Evolutionary conservation across 208 protist species (phyloP).

Genomic region (Spongospora subterranea): DNA sequence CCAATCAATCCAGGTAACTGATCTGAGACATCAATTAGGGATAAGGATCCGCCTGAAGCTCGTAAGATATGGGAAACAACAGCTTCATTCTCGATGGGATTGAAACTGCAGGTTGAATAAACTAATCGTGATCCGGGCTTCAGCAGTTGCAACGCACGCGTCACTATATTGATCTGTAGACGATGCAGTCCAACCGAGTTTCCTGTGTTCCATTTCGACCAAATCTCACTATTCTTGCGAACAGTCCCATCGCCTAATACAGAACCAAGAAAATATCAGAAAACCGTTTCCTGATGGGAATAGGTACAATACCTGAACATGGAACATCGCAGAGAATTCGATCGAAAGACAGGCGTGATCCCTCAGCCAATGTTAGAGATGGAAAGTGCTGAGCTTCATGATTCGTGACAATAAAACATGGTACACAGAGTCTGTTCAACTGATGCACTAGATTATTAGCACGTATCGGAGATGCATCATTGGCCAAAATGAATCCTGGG

Average conservation of each 20-base stretch:
- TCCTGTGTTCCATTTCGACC: slow-evolving; percentile 63
- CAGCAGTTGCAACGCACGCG: slow-evolving; percentile 56
- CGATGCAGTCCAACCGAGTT: slow-evolving; percentile 59
- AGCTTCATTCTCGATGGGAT: slow-evolving; percentile 77
- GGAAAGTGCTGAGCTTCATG: slow-evolving; percentile 68
- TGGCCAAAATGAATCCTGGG: slow-evolving; percentile 62
- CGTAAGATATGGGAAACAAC: slow-evolving; percentile 72
- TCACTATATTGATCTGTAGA: slow-evolving; percentile 67
- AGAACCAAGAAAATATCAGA: slow-evolving; percentile 14
- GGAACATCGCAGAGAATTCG: slow-evolving; percentile 75
- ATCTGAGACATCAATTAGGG: slow-evolving; percentile 68
- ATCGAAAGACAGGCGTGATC: slow-evolving; percentile 61
- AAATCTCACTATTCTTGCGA: slow-evolving; percentile 73
- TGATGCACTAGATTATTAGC: slow-evolving; percentile 67
- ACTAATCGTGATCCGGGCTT: slow-evolving; percentile 69
- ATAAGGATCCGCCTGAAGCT: not conserved
- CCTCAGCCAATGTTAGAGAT: not conserved
- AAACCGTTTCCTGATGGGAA: not conserved
- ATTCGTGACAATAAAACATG: slow-evolving; percentile 68
- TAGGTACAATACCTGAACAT: slow-evolving; percentile 57
- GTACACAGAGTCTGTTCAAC: slow-evolving; percentile 62
- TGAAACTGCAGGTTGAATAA: slow-evolving; percentile 77
- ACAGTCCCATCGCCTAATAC: slow-evolving; percentile 72
- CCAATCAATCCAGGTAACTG: slow-evolving; percentile 64
- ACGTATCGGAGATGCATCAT: slow-evolving; percentile 55